phyloP scores from a whole-genome alignment of 2,329 filamentous ascomycete genomes.

The Fusarium sp. region DNA sequence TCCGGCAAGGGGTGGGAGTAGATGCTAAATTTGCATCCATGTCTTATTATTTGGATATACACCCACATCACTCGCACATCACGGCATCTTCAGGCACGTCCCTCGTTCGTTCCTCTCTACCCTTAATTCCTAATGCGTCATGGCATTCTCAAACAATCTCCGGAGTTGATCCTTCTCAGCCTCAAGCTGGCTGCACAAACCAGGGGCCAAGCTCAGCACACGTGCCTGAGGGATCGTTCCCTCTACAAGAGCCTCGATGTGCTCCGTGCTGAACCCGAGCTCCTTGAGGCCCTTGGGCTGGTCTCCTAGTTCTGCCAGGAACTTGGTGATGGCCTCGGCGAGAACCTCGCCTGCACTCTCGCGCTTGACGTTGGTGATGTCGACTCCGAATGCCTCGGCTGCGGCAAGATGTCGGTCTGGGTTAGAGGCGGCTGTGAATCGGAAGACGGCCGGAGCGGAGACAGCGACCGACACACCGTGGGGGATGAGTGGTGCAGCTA shows the following conservation, averaged over 20 bases:
- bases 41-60: conserved; percentile 1
- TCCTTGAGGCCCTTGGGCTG: conserved; percentile 87
- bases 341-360: conserved; percentile 91
- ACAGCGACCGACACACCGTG: conserved; percentile 96
- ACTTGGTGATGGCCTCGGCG: conserved; percentile 80
- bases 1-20: not conserved
- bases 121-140: conserved; percentile 48
- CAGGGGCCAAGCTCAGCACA: conserved; percentile 91
- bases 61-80: conserved; percentile 28
- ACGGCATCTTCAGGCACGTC: conserved; percentile 30
- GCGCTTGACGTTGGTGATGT: conserved; percentile 83
- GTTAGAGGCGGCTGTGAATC: conserved; percentile 89
- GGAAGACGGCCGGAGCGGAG: conserved; percentile 91
- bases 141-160: conserved; percentile 69
- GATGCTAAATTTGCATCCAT: conserved; percentile 1
- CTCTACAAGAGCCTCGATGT: conserved; percentile 87
- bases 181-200: conserved; percentile 72
- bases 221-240: conserved; percentile 92
- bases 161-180: conserved; percentile 76
- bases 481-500: conserved; percentile 81
- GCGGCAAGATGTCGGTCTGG: conserved; percentile 90
- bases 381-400: conserved; percentile 89
- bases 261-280: conserved; percentile 76
- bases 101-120: conserved; percentile 8
- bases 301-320: conserved; percentile 83